Base-by-base conservation (phyloP, 1,284 basidiomycete species). In the Trichosporon ovoides region DNA sequence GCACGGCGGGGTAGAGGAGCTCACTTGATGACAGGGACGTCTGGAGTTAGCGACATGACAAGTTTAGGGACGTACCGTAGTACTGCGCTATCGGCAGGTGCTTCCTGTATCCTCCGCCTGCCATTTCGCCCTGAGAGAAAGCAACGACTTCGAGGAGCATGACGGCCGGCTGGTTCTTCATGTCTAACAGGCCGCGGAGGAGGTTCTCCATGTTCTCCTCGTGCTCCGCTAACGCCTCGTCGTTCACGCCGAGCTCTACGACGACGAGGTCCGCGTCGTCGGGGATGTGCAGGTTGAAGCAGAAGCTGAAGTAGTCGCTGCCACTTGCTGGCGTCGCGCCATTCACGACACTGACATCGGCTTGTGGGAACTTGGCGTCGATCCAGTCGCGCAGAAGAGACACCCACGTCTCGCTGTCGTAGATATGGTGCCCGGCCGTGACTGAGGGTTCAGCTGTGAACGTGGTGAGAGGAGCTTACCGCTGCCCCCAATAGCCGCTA, bases 171-270 rank as follows among this genome's bases (percentile, higher is more conserved):
- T 62, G 55, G 20, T 66, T 64, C 5, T 68, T 65, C 38, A 76
- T 55, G 31, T 71, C 71, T 24, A 76, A 53, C 49, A 78, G 52
- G 6, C 75, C 74, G 34, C 74, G 64, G 3, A 78, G 54, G 4
- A 78, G 70, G 50, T 74, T 72, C 61, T 78, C 77, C 74, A 78
- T 78, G 62, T 77, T 74, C 58, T 70, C 68, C 12, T 69, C 59
- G 56, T 77, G 75, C 54, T 76, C 74, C 3, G 63, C 67, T 9
- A 74, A 65, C 2, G 66, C 69, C 52, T 76, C 73, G 54, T 78
- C 77, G 58, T 78, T 78, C 52, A 78, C 68, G 1, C 68, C 74
- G 12, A 77, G 66, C 53, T 78, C 77, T 31, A 78, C 64, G 19
- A 77, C 51, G 37, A 78, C 68, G 6, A 77, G 60, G 48, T 76